These are phyloP conservation scores for Teunomyces kruisii DNA, from an alignment of 805 yeast species.

Conservation along the genomic window DNA sequence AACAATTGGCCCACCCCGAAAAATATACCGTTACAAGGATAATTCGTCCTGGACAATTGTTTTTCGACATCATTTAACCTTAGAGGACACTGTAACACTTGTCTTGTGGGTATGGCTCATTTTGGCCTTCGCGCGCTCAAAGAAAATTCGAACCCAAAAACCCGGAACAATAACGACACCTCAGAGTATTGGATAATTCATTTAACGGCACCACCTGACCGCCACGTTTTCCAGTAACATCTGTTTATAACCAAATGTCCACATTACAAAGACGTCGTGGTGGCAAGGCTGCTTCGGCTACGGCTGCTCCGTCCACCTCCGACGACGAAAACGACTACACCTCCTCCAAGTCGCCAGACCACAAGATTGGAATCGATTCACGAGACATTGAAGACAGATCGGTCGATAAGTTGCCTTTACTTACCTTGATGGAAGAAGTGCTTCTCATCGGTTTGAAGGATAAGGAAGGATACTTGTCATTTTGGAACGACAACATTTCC, in stretches of 20 bases:
- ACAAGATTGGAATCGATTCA: slow-evolving; percentile 81
- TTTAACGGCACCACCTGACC: background rate
- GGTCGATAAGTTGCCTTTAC: slow-evolving; percentile 54
- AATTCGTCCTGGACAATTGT: too few species aligned
- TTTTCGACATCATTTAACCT: too few species aligned
- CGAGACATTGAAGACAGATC: slow-evolving; percentile 51
- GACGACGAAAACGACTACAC: slow-evolving; percentile 24
- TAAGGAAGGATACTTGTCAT: slow-evolving; percentile 92
- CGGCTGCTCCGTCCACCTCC: slow-evolving; percentile 18
- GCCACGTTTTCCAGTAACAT: background rate
- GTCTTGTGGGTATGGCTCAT: background rate
- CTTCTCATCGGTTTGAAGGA: slow-evolving; percentile 90
- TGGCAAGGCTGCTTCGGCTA: slow-evolving; percentile 30
- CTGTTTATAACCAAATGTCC: slow-evolving; percentile 3
- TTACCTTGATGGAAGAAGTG: slow-evolving; percentile 96
- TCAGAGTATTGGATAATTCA: too few species aligned
- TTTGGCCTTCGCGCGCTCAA: background rate
- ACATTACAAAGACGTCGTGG: slow-evolving; percentile 75
- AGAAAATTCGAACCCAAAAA: background rate
- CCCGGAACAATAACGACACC: background rate
- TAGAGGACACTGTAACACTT: too few species aligned
- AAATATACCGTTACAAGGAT: too few species aligned
- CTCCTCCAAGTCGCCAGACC: slow-evolving; percentile 32
- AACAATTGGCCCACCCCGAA: too few species aligned
- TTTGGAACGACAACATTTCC: slow-evolving; percentile 97